Evolutionary conservation across 108 stramenopile genomes (phyloP), one percentile per base, ranked within the genome.

Genomic region (Nitzschia sp.): DNA sequence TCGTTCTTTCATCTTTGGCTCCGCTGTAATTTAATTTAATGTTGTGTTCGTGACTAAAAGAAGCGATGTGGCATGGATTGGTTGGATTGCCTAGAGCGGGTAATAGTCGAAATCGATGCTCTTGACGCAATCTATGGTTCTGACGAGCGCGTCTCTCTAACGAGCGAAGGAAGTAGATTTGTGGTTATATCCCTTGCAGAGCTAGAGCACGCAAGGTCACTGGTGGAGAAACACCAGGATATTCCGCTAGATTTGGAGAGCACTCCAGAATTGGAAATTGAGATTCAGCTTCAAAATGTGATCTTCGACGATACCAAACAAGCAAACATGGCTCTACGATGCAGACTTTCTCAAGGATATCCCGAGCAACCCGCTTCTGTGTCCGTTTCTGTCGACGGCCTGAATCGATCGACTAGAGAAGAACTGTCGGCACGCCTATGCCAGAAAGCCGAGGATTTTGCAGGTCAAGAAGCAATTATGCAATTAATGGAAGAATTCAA

Each of bases 391-490:
- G 18, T 60, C n/a, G 27, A 46, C n/a, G 57, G 2, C 34, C 25
- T 61, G 25, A 36, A 32, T 28, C 74, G 70, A 24, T 61, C 57
- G 18, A n/a, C 54, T 3, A 63, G 30, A 35, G 81, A 85, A 29
- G 68, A 70, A 36, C 42, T 85, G 24, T 46, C 68, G 2, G 19
- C 3, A 2, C 30, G 34, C 27, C 42, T 86, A 36, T 56, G 76
- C 19, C 53, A 63, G 26, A 71, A 34, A 42, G 63, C 82, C 19
- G 29, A 48, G 13, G 48, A 60, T 19, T 46, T 83, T 54, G 51
- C 51, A 24, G 85, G 85, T 13, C 60, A 47, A 3, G 85, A 86
- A 66, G 66, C 79, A 36, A 75, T 82, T 21, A 59, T 82, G 79
- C 76, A 74, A 46, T 42, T 86, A 0, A 66, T 83, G n/a, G 71